Conservation (phyloP, 2,329 filamentous ascomycete genomes). For the Penicillium sp. region DNA sequence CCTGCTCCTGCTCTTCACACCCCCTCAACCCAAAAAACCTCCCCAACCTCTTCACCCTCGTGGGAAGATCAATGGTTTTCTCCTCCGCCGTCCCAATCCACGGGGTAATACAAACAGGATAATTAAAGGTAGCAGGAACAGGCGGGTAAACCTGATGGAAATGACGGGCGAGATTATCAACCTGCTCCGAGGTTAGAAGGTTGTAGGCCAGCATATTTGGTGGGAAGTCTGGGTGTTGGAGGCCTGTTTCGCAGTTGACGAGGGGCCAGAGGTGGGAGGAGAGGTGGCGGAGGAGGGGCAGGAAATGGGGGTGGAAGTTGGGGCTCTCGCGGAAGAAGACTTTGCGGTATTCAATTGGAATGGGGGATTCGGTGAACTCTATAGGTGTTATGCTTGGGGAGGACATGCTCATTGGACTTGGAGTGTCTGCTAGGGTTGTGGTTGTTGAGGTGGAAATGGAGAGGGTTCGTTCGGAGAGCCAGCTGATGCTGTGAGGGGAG, state of each 20-base stretch:
- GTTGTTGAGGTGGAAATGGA: background rate
- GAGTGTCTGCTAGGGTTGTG: background rate
- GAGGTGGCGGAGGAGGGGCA: constrained; percentile 31
- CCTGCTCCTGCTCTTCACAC: constrained; percentile 24
- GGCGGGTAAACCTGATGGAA: constrained; percentile 46
- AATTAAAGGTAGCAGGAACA: constrained; percentile 30
- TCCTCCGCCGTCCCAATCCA: constrained; percentile 32
- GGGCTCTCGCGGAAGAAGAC: background rate
- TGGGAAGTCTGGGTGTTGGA: constrained; percentile 42
- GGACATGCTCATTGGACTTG: background rate
- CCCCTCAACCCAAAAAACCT: constrained; percentile 45
- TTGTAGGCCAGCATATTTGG: constrained; percentile 40
- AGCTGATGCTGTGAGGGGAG: background rate
- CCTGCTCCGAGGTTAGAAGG: constrained; percentile 41
- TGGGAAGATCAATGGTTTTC: constrained; percentile 31
- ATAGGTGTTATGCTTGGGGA: background rate
- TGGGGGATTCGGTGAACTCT: background rate
- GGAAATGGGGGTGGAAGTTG: constrained; percentile 7
- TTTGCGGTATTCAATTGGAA: background rate
- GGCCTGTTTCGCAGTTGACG: constrained; percentile 38
- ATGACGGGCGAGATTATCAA: constrained; percentile 43
- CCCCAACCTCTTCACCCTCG: constrained; percentile 44
- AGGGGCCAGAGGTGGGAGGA: constrained; percentile 36
- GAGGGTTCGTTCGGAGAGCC: background rate
- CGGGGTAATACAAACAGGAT: constrained; percentile 34